Base-by-base conservation (phyloP, 768 basidiomycete species). In the Dictyophora rubrovolvata region DNA sequence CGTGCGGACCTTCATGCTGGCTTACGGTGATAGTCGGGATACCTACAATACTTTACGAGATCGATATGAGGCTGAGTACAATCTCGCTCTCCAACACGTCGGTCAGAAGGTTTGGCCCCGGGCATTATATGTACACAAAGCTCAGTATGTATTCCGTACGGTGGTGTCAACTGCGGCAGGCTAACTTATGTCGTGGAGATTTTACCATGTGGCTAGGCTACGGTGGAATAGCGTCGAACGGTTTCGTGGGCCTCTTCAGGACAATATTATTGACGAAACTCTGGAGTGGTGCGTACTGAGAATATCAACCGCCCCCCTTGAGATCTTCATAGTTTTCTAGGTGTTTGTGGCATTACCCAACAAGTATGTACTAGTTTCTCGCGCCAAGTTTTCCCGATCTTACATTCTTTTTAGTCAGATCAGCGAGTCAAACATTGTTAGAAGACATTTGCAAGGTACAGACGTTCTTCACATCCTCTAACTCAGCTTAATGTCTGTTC, bases 21-120 rank as follows among this genome's bases (percentile, higher is more conserved):
- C 87, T 48, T 88, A 89, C 65, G 86, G 85, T 0, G 86, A 87
- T 66, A 85, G 82, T 65, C 75, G 77, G 61, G 86, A 87, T 63
- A 86, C 83, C 61, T 84, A 82, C 63, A 78, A 73, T 62, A 70
- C 79, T 8, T 84, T 85, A 62, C 72, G 77, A 2, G 80, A 84
- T 1, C 76, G 79, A 54, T 82, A 83, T 63, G 73, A 71, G 14
- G 74, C 74, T n/a, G 85, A 86, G 65, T 75, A 82, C 65, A 81
- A 77, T 65, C 76, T 85, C n/a, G 82, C 84, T 48, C 79, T 84
- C 20, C 81, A 81, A 62, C 84, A 85, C 67, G 79, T 80, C 18
- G 76, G 78, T 37, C 89, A 92, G 69, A 86, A 87, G 68, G 76
- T 76, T 12, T 90, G 86, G 87, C 89, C 89, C 14, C 74, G 89